Conservation (phyloP, 208 protist genomes). For the Leishmania braziliensis region DNA sequence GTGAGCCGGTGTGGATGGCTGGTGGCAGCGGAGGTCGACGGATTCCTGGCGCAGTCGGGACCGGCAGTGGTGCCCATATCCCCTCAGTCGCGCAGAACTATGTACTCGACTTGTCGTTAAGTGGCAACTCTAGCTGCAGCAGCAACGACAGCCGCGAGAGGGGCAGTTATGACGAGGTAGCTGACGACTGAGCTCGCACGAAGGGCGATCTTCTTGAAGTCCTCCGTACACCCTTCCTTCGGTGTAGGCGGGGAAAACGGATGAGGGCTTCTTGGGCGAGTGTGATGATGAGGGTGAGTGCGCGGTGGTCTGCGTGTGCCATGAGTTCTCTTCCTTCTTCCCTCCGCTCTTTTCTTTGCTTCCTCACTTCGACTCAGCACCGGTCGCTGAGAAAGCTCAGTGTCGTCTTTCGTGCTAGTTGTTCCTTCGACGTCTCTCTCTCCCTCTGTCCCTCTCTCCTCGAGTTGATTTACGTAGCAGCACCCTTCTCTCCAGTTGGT, state of each 20-base stretch:
- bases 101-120: slow-evolving; percentile 30
- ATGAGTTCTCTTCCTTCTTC: background rate
- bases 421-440: background rate
- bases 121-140: background rate
- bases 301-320: background rate
- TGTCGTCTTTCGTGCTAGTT: background rate
- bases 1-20: background rate
- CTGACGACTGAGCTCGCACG: background rate
- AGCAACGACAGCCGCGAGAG: slow-evolving; percentile 7
- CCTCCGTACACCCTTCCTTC: background rate
- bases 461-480: background rate
- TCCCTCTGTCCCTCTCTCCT: background rate
- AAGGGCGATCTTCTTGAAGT: too few species aligned
- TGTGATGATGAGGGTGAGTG: background rate
- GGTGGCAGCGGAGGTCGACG: background rate
- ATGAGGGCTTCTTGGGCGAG: background rate
- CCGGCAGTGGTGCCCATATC: slow-evolving; percentile 15
- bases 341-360: background rate
- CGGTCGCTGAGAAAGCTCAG: too few species aligned
- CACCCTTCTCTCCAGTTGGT: background rate
- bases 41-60: background rate
- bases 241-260: background rate
- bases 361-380: too few species aligned
- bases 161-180: background rate
- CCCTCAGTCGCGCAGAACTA: slow-evolving; percentile 17